These are phyloP conservation scores for Graphiopsis chlorocephala DNA, from an alignment of 2,329 filamentous ascomycete species.

Conservation along the genomic window DNA sequence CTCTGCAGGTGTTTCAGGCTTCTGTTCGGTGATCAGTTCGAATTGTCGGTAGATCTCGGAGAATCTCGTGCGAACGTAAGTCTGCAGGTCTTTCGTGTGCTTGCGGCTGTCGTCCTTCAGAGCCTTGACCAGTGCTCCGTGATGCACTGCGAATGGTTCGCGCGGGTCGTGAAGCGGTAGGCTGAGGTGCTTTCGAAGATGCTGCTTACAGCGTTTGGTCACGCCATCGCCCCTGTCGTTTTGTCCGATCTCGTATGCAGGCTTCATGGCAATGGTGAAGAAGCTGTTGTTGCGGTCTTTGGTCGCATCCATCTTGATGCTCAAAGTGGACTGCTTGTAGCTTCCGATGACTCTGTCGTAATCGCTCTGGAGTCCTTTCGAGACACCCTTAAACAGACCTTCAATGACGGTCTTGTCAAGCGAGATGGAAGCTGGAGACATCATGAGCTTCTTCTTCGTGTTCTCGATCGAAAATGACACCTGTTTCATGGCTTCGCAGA, in stretches of 20 bases:
- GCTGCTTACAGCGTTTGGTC: neutral
- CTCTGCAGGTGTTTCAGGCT: neutral
- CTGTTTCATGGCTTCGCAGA: neutral
- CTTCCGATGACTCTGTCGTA: neutral
- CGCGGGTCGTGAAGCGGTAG: neutral
- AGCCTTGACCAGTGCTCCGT: neutral
- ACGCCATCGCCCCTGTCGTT: no score
- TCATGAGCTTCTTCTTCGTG: neutral
- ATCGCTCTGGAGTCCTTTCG: neutral
- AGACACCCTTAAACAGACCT: neutral
- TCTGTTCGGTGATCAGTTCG: neutral
- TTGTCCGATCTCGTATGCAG: constrained; percentile 15
- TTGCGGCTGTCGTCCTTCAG: neutral
- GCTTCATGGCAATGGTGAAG: constrained; percentile 17
- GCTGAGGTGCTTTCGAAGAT: neutral
- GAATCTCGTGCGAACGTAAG: neutral
- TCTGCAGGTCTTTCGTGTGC: neutral
- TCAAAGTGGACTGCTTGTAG: neutral
- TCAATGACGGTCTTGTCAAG: neutral
- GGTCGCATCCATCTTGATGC: constrained; percentile 16
- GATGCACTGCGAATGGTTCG: neutral
- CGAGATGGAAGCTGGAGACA: neutral
- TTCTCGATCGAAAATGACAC: neutral
- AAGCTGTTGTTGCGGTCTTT: constrained; percentile 6
- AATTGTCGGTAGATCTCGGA: neutral